Conservation (phyloP, 257 asterid species). For the Ajuga chamaepitys region DNA sequence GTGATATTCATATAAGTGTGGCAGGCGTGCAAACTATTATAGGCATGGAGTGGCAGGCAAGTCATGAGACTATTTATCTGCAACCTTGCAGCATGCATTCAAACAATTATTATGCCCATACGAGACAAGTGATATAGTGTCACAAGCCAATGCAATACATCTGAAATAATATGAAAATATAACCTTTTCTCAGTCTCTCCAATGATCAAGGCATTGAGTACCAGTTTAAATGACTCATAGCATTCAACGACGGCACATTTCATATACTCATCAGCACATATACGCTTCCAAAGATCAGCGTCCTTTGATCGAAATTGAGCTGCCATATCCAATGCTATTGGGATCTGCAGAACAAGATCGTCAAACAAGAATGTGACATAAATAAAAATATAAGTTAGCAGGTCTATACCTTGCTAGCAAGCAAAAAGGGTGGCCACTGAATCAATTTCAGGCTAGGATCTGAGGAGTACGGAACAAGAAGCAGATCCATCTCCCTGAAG, state of each 20-base stretch:
- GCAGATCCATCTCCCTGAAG: constrained; percentile 90
- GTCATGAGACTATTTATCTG: background rate
- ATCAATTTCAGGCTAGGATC: constrained; percentile 61
- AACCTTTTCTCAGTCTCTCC: constrained; percentile 82
- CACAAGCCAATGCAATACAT: constrained; percentile 3
- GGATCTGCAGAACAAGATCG: constrained; percentile 48
- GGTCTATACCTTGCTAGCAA: constrained; percentile 67
- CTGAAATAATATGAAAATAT: constrained; percentile 13
- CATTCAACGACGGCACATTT: constrained; percentile 79
- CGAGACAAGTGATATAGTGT: background rate
- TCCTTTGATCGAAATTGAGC: constrained; percentile 70
- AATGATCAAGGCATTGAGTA: constrained; percentile 48
- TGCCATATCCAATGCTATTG: constrained; percentile 79
- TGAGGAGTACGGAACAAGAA: constrained; percentile 75
- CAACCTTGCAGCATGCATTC: background rate
- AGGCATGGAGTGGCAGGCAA: background rate
- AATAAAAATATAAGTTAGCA: constrained; percentile 7
- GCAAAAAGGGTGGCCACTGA: constrained; percentile 91
- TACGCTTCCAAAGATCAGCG: constrained; percentile 80
- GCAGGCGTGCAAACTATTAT: too few species aligned
- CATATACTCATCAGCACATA: constrained; percentile 72
- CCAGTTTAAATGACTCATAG: constrained; percentile 71
- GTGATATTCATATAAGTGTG: background rate
- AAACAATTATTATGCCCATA: background rate
- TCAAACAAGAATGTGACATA: constrained; percentile 15